Evolutionary conservation across 441 rosid species (phyloP), one percentile per base, ranked within the genome.

Genomic region (Gossypium gossypioides): DNA sequence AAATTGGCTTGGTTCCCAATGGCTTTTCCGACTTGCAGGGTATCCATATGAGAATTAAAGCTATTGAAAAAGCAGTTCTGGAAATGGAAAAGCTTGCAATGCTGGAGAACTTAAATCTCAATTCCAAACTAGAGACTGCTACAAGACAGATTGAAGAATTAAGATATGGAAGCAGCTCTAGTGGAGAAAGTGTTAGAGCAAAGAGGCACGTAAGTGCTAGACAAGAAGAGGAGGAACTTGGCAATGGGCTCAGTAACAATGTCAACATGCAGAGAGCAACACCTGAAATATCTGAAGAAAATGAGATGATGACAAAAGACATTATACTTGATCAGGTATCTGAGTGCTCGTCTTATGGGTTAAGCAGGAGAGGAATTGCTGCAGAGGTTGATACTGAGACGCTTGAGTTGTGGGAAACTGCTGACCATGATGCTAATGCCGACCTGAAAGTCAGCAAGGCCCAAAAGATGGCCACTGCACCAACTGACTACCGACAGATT

Each of bases 261-360:
- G 75, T 54, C 72, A 72, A 60, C 68, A 46, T 51, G 70, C 83
- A 75, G 80, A 84, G 79, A 76, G 81, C 61, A 69, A 70, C 79
- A 67, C 78, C 75, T 13, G 89, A 86, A 72, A 83, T 79, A 50
- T 77, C 69, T 60, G 76, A 86, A 75, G 88, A 76, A 52, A 84
- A 61, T 34, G 95, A 84, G 69, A 83, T 88, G 78, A 82, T 87
- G 86, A 87, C 97, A 0, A 96, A 96, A 81, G 99, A 96, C 80
- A 96, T 93, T 66, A 78, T 96, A 79, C 96, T 96, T 4, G 99
- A 96, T 80, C 96, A 92, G 79, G 79, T 83, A 29, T 96, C 98
- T 3, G 99, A 88, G 77, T 86, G 88, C 74, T 89, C 97, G 3
- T 88, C 99, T 2, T 82, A 89, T 79, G 91, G 96, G 58, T 80